Evolutionary conservation across 371 early-diverging fungal species (phyloP), one percentile per base, ranked within the genome.

Genomic region (Smittium culicis): DNA sequence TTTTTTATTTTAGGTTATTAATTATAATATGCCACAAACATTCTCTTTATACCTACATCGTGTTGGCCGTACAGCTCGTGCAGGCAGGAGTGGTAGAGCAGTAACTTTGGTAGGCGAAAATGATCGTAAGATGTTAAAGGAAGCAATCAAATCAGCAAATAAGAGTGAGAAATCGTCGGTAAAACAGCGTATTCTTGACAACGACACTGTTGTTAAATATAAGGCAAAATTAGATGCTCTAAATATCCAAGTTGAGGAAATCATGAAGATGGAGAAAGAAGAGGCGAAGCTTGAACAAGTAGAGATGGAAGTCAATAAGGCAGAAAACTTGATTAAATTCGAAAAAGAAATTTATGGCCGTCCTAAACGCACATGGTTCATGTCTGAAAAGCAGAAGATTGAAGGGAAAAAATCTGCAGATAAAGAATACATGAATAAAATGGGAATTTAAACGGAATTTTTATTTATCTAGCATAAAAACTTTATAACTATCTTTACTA

Each of bases 51-150:
- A 99, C 77, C 85, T 98, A 66, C 99, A 99, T 81, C 85, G 99
- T 73, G 93, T 98, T 45, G 99, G 99, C 70, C 88, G 99, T 79
- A 99, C 99, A 16, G 99, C 98, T 29, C 88, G 99, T 85, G 99
- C 93, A 55, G 92, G 89, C 14, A 83, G 88, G 34, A 81, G 77
- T 57, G 98, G 98, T 72, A 81, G 90, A 17, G 83, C 96, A 17
- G 90, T 98, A 17, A 89, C 91, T 2, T 77, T 98, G 54, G 89
- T 94, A 0, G 92, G 92, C 68, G 97, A 98, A 77, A 28, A 11
- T 16, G 97, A 96, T 71, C 88, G 98, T 59, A 88, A 88, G 70
- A 80, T 98, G 73, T 78, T 98, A n/a, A 94, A 94, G 70, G 76
- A 89, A 81, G 93, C 93, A 0, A 83, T 98, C 68, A 94, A 93